Evolutionary conservation across 2,329 filamentous ascomycete genomes (phyloP).

Genomic region (Neoscytalidium dimidiatum): DNA sequence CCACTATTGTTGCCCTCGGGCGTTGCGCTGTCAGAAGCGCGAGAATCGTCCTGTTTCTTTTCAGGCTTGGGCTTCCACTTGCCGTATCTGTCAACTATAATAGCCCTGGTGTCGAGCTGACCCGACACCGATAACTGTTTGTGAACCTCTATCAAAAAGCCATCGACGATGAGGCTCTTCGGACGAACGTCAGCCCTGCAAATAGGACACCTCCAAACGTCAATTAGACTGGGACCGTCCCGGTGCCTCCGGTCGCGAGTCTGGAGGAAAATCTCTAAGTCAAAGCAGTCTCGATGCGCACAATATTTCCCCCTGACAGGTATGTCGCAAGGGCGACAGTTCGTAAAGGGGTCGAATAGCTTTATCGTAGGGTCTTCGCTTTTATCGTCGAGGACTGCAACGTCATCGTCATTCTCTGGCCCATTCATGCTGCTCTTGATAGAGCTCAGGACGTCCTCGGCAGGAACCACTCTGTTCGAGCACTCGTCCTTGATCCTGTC

Average conservation of each 20-base stretch:
- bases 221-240: slow-evolving; percentile 47
- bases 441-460: slow-evolving; percentile 53
- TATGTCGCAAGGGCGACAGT: slow-evolving; percentile 58
- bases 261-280: slow-evolving; percentile 77
- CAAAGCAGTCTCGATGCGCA: slow-evolving; percentile 83
- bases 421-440: slow-evolving; percentile 55
- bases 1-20: background rate
- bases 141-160: slow-evolving; percentile 68
- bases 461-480: slow-evolving; percentile 38
- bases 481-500: slow-evolving; percentile 37
- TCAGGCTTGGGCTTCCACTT: slow-evolving; percentile 38
- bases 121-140: slow-evolving; percentile 52
- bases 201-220: slow-evolving; percentile 85
- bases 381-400: slow-evolving; percentile 43
- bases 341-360: slow-evolving; percentile 50
- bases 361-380: slow-evolving; percentile 45
- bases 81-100: slow-evolving; percentile 60
- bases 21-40: background rate
- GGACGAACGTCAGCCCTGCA: slow-evolving; percentile 79
- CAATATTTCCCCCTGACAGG: slow-evolving; percentile 74
- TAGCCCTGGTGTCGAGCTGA: slow-evolving; percentile 57
- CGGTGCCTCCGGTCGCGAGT: slow-evolving; percentile 53
- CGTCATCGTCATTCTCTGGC: slow-evolving; percentile 48
- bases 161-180: slow-evolving; percentile 68
- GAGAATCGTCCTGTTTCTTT: background rate